These are phyloP conservation scores for Tulasnella sp. DNA, from an alignment of 768 basidiomycete species.

Conservation along the genomic window DNA sequence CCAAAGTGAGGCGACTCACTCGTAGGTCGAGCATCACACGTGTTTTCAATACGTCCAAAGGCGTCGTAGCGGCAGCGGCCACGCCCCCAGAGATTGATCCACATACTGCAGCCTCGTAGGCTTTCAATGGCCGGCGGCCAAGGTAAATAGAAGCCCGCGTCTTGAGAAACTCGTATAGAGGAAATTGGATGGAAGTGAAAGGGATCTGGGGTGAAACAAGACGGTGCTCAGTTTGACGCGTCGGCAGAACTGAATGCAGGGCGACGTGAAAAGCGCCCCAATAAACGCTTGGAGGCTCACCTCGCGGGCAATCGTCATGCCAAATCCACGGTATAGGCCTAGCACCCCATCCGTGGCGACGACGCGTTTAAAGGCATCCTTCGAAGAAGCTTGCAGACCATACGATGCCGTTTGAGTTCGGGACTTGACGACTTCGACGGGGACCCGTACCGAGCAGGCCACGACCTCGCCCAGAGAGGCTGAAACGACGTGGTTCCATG, in stretches of 20 bases:
- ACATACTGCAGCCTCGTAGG: slow-evolving; percentile 53
- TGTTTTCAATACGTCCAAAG: slow-evolving; percentile 93
- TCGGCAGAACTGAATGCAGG: background rate
- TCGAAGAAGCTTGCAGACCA: slow-evolving; percentile 24
- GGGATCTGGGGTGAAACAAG: slow-evolving; percentile 55
- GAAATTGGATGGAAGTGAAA: slow-evolving; percentile 93
- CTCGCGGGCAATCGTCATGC: slow-evolving; percentile 37
- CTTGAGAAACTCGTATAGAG: slow-evolving; percentile 86
- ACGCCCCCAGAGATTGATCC: slow-evolving; percentile 85
- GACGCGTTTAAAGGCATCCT: slow-evolving; percentile 26
- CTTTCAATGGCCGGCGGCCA: slow-evolving; percentile 38
- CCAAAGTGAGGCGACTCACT: slow-evolving; percentile 33
- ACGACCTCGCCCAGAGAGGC: slow-evolving; percentile 44
- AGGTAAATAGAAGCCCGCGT: slow-evolving; percentile 44
- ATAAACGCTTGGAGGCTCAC: slow-evolving; percentile 25
- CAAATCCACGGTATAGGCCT: slow-evolving; percentile 40
- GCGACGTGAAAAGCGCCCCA: background rate
- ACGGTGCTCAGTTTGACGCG: background rate
- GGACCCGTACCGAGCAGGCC: slow-evolving; percentile 37
- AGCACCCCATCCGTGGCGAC: slow-evolving; percentile 29
- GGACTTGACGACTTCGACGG: slow-evolving; percentile 40
- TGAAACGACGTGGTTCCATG: slow-evolving; percentile 50
- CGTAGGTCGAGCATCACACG: slow-evolving; percentile 89
- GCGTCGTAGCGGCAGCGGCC: slow-evolving; percentile 85
- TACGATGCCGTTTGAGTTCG: slow-evolving; percentile 34